Evolutionary conservation across 495 filamentous ascomycete species (phyloP), one percentile per base, ranked within the genome.

Genomic region (Penicillium riverlandense): DNA sequence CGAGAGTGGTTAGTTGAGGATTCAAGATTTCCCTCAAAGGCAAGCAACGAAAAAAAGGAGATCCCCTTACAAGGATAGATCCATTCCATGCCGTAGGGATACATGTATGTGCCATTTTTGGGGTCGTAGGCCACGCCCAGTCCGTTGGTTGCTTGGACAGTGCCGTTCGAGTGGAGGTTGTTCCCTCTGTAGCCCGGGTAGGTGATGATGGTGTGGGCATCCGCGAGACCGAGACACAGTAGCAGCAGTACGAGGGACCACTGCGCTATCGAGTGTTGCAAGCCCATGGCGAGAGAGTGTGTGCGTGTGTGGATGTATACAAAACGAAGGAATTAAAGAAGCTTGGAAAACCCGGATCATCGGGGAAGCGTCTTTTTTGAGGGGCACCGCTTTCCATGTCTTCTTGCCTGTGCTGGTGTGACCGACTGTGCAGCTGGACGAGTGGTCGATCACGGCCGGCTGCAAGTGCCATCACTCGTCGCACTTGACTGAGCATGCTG

Each of bases 41-140:
- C 9, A 34, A 34, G n/a, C 9, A 34, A 34, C 9, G 5, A 34
- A 9, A 12, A 5, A 34, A 34, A 34, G 32, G 5, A 11, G n/a
- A 34, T 34, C 27, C 11, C 39, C 86, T 73, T 70, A 98, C 92
- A 99, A 66, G 94, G 92, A 74, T 96, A 99, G 63, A 84, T 82
- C 91, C 92, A 97, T 70, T 96, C 86, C 88, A 95, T 91, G 67
- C 94, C 92, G 54, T 87, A 95, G 4, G 90, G 90, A 57, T 78
- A 94, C 6, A 66, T 57, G 35, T 54, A 46, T 16, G 67, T 65
- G 34, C 59, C 62, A 41, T 72, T 75, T 38, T 54, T 62, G 53
- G 38, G 58, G 49, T 44, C 49, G 27, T 57, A 62, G n/a, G 71
- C 74, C 0, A 69, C 55, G 51, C 69, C 69, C 29, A 78, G 55